Percentiles rank a stretch among this genome's conserved stretches.
Conservation (phyloP, 1,284 basidiomycete genomes). For the Cystobasidium sp. region DNA sequence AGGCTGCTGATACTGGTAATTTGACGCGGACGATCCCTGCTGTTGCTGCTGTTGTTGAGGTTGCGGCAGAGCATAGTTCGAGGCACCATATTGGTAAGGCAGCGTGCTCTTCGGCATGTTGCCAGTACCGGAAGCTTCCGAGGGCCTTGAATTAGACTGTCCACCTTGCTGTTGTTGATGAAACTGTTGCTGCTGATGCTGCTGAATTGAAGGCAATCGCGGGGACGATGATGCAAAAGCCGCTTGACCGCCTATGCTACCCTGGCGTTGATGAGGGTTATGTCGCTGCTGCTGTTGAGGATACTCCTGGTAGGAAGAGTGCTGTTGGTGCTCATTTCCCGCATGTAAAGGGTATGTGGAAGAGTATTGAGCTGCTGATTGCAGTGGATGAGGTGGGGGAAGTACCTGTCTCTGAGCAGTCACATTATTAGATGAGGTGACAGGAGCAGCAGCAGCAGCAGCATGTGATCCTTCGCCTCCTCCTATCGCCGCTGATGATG, state of each 20-base stretch:
- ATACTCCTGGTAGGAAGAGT: neutral
- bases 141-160: no score
- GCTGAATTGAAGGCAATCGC: conserved; percentile 10
- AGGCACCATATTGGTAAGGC: conserved; percentile 21
- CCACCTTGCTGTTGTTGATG: neutral
- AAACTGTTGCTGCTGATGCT: conserved; percentile 21
- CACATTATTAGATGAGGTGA: neutral
- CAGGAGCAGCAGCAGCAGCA: neutral
- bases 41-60: conserved; percentile 4
- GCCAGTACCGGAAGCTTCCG: neutral
- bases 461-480: neutral
- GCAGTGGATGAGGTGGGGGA: neutral
- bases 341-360: no score
- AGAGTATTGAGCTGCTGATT: neutral
- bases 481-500: no score
- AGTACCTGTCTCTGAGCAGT: conserved; percentile 6
- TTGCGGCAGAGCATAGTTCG: conserved; percentile 14
- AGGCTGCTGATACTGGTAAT: conserved; percentile 8
- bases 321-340: no score
- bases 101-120: conserved; percentile 3
- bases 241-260: neutral
- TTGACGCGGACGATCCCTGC: neutral
- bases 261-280: neutral
- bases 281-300: conserved; percentile 2
- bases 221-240: conserved; percentile 5